Percentiles rank a stretch among this genome's conserved stretches.
Conservation (phyloP, 202 grass and related monocot genomes). For the Bolboschoenoplectus hybrid region DNA sequence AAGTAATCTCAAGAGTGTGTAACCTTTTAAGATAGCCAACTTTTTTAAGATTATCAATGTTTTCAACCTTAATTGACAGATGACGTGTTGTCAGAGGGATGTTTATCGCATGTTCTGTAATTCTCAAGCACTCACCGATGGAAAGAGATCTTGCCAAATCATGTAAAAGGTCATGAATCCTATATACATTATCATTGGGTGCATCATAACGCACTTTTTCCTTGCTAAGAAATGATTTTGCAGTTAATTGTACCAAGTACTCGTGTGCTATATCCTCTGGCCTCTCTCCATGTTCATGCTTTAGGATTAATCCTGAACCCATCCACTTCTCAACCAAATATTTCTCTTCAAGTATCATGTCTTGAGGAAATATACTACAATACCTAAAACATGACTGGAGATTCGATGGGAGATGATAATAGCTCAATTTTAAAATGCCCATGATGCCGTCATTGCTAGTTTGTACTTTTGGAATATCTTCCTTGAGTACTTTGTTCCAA, state of each 20-base stretch:
- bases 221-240: slow-evolving; percentile 43
- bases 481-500: slow-evolving; percentile 10
- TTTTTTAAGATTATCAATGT: background rate
- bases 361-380: slow-evolving; percentile 31
- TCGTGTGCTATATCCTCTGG: slow-evolving; percentile 25
- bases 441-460: background rate
- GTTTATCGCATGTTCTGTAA: background rate
- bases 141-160: slow-evolving; percentile 26
- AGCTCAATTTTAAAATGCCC: slow-evolving; percentile 34
- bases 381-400: slow-evolving; percentile 26
- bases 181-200: background rate
- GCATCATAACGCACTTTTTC: background rate
- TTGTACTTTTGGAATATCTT: slow-evolving; percentile 23
- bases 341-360: background rate
- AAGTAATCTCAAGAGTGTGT: slow-evolving; percentile 18
- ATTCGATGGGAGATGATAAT: background rate
- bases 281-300: slow-evolving; percentile 20
- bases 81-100: slow-evolving; percentile 30
- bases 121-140: slow-evolving; percentile 23
- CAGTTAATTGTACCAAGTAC: slow-evolving; percentile 26
- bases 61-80: background rate
- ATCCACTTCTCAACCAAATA: slow-evolving; percentile 12
- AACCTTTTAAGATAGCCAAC: background rate
- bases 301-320: slow-evolving; percentile 35
- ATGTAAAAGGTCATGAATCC: slow-evolving; percentile 40